Evolutionary conservation across 306 rosid species (phyloP), one percentile per base, ranked within the genome.

Genomic region (Vicia villosa): DNA sequence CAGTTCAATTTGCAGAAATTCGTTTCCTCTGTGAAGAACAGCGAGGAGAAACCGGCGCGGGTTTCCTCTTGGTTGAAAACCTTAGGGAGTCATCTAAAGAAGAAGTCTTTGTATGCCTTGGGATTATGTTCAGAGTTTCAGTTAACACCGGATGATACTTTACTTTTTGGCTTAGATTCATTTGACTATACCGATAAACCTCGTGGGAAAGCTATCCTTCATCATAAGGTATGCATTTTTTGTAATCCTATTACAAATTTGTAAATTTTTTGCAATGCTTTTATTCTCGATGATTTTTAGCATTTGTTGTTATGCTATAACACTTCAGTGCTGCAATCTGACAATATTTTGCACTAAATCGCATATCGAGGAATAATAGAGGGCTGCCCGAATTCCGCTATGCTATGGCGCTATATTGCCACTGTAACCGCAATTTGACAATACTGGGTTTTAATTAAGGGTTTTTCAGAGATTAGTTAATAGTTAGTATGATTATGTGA

Each of bases 1-100:
- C 97, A 90, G 84, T 93, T 93, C 90, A 83, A 90, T 83, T 70
- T 90, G 80, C 94, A 93, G 83, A 90, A 79, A 79, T 88, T 90
- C 45, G 15, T 84, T 20, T 80, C 94, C 16, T 79, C 86, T 17
- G 78, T 90, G 32, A 79, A 73, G 58, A 59, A 65, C 17, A 80
- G 85, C 42, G 84, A 74, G 55, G 84, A 84, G 73, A 63, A 24
- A 10, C 80, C 66, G 8, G 63, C 62, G 0, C 79, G 81, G 37
- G 4, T 62, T 10, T 88, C 91, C 42, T 79, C 88, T 1, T 82
- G 88, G 85, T 26, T 84, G 11, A 75, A 88, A 73, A 73, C 41
- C 38, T 57, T 86, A 43, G 81, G 83, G 61, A 83, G 69, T 24
- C 83, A 87, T 67, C 80, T 93, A 3, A 75, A 66, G 45, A 69